phyloP scores from a whole-genome alignment of 345 rosid genomes.

The Combretum micranthum region DNA sequence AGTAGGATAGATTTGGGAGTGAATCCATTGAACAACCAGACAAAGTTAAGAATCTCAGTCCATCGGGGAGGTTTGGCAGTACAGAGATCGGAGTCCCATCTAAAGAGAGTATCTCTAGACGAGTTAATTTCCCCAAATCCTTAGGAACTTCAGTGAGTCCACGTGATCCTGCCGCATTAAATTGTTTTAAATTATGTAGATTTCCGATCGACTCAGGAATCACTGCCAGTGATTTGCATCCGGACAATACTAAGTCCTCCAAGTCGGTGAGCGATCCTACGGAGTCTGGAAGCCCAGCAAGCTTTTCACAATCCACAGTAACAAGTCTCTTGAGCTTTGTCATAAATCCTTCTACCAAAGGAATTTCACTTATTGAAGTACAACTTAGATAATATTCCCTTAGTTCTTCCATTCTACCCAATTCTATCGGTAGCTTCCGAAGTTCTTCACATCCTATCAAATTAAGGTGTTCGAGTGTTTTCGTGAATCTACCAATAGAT shows the following conservation, averaged over 20 bases:
- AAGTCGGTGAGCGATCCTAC: not conserved
- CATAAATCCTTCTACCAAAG: not conserved
- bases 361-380: too few species aligned
- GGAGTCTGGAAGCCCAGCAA: not conserved
- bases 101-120: too few species aligned
- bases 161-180: too few species aligned
- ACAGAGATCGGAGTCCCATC: too few species aligned
- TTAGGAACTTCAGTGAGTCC: too few species aligned
- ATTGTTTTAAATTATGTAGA: not conserved
- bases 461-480: not conserved
- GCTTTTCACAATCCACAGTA: accelerated
- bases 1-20: too few species aligned
- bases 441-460: accelerated
- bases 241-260: not conserved
- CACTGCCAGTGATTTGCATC: too few species aligned
- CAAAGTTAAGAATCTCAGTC: too few species aligned
- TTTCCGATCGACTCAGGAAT: not conserved
- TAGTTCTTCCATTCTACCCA: not conserved
- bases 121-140: too few species aligned
- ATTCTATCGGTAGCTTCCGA: not conserved
- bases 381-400: not conserved
- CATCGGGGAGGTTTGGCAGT: too few species aligned
- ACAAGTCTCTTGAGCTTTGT: not conserved
- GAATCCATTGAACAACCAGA: too few species aligned
- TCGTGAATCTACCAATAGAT: not conserved